Percentiles rank a stretch among this genome's conserved stretches.
Evolutionary conservation across 192 early-diverging fungal species (phyloP).

Genomic region (Coemansia sp.): DNA sequence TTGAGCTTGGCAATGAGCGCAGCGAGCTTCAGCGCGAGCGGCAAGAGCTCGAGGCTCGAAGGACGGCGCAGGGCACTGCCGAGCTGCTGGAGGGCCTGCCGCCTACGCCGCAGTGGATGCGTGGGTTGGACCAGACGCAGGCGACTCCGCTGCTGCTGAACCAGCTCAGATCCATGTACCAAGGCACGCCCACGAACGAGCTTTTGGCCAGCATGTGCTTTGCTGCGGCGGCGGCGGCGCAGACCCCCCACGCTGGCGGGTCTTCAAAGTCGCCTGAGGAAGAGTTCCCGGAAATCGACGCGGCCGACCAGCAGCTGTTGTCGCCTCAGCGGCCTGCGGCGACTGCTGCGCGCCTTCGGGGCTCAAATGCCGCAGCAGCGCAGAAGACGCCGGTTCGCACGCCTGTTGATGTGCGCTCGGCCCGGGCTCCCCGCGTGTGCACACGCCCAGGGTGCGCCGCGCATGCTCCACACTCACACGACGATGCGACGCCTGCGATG

Average conservation of each 20-base stretch:
- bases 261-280: slow-evolving; percentile 7
- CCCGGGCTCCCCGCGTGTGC: slow-evolving; percentile 36
- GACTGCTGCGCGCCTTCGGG: not conserved
- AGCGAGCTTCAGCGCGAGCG: slow-evolving; percentile 44
- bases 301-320: not conserved
- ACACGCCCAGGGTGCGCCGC: slow-evolving; percentile 53
- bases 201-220: slow-evolving; percentile 37
- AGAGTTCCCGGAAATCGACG: slow-evolving; percentile 23
- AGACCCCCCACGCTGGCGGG: not conserved
- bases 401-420: slow-evolving; percentile 39
- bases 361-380: not conserved
- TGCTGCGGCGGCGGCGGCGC: slow-evolving; percentile 1
- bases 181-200: slow-evolving; percentile 38
- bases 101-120: slow-evolving; percentile 51
- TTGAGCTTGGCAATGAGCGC: slow-evolving; percentile 69
- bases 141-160: slow-evolving; percentile 38
- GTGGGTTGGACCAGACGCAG: slow-evolving; percentile 27
- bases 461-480: slow-evolving; percentile 52
- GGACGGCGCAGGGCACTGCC: slow-evolving; percentile 6
- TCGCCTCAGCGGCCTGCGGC: not conserved
- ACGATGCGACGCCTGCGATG: slow-evolving; percentile 41
- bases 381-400: slow-evolving; percentile 20
- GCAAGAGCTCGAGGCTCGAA: slow-evolving; percentile 23
- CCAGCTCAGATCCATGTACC: slow-evolving; percentile 27
- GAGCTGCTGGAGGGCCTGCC: slow-evolving; percentile 38